Evolutionary conservation across 345 rosid species (phyloP), one percentile per base, ranked within the genome.

Genomic region (Acer yangbiense): DNA sequence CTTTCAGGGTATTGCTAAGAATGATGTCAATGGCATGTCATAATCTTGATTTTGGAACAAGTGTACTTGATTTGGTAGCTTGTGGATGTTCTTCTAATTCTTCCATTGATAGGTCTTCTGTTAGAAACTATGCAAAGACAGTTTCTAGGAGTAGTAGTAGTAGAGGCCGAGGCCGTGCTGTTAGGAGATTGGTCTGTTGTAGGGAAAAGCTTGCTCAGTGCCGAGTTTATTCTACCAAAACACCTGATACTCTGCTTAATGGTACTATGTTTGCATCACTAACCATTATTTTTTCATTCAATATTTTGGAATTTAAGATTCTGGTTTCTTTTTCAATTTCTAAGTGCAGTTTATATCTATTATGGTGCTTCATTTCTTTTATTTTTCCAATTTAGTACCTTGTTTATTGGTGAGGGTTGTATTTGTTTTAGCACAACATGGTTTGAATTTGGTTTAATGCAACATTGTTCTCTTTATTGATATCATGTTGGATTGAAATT

Each of bases 1-100:
- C 74, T 82, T 71, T 85, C 54, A 79, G 73, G 82, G 79, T 85
- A 65, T 71, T 64, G 72, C 77, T 68, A 58, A 90, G 87, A 78
- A 92, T 92, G 92, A 83, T 91, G 90, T 88, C 92, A 79, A 43
- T 90, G 85, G 83, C 95, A 43, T 88, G 97, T 84, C 89, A 68
- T 63, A 86, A 86, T 72, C 91, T 90, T 80, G 95, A 94, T 77
- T 87, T 87, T 81, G 87, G 91, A 25, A 85, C 85, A 76, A 83
- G 87, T 80, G 82, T 85, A 72, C 85, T 89, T 83, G 94, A 89
- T 84, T 80, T 88, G 78, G 85, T 81, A 69, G 81, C 90, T 79
- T 88, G 88, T 76, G 96, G 91, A 21, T 89, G 90, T 76, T 88
- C 93, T 69, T 88, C 85, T 46, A 86, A 83, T 84, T 88, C 87